Base-by-base conservation (phyloP, 768 basidiomycete species). In the Phallus indusiatus region DNA sequence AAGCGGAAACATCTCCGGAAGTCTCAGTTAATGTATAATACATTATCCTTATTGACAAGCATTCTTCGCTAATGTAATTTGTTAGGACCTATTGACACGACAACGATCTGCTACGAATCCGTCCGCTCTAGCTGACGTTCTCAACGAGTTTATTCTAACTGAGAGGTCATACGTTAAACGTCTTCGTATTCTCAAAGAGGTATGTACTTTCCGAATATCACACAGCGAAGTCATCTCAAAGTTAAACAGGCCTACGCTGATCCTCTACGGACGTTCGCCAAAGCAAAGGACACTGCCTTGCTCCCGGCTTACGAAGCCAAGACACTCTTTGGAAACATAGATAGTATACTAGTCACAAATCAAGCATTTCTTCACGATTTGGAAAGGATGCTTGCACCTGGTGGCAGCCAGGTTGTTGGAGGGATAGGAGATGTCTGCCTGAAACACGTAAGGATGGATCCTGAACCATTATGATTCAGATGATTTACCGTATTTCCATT, bases 241-340 rank as follows among this genome's bases (percentile, higher is more conserved):
- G 47, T 21, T 24, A 10, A 22, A 18, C 63, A 78, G 75, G 85
- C 90, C 65, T 98, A 96, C 67, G 95, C 94, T 35, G 87, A 92
- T 68, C 96, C 94, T 9, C 75, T 99, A 24, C 83, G 94, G 37
- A 80, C 80, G 48, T 99, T 94, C 69, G 83, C 95, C 20, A 80
- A 82, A 56, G 85, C 79, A 69, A 89, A 90, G 68, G 85, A 87
- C 60, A 94, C 90, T 0, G 84, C 88, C 36, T 90, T 99, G 65
- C 80, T 99, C 49, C 86, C 89, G 0, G 72, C 83, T 20, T 97
- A 95, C 69, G 90, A 97, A 69, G 94, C 94, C 35, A 94, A 90
- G 63, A 90, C 83, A 1, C 78, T 99, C 21, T 98, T 99, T 65
- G 91, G 90, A 56, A 98, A 99, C 72, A 80, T 97, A 54, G 94